phyloP scores from a whole-genome alignment of 768 basidiomycete genomes.

The Phaeotremella skinneri region DNA sequence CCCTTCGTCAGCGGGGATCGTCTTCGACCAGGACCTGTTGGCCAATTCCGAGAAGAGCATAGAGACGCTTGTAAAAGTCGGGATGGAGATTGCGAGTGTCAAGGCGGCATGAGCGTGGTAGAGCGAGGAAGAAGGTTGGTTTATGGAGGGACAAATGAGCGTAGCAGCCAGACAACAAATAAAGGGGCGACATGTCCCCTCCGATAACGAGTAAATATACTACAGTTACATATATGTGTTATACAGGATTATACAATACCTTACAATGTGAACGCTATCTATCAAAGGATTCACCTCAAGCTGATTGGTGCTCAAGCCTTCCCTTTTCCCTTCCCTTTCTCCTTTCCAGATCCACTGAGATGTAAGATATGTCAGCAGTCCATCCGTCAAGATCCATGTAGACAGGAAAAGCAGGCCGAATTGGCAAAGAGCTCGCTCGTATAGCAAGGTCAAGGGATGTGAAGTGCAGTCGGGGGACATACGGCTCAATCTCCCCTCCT shows the following conservation, averaged over 20 bases:
- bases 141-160: no score
- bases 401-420: no score
- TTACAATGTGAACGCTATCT: not conserved
- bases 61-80: conserved; percentile 69
- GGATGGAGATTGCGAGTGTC: conserved; percentile 50
- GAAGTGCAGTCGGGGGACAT: conserved; percentile 10
- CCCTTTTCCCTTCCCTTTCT: conserved; percentile 31
- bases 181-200: no score
- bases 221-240: no score
- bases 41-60: conserved; percentile 58
- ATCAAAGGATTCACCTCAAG: not conserved
- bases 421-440: no score
- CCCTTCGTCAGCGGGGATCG: conserved; percentile 56
- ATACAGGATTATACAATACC: no score
- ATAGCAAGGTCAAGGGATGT: no score
- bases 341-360: conserved; percentile 31
- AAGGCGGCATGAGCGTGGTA: not conserved
- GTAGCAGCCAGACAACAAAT: no score
- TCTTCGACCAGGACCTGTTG: conserved; percentile 62
- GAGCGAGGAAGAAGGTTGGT: not conserved
- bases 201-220: no score
- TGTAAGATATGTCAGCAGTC: not conserved
- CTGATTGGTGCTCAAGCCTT: conserved; percentile 15
- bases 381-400: not conserved
- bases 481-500: conserved; percentile 41